Evolutionary conservation across 768 basidiomycete species (phyloP).

Genomic region (Cubamyces sp.): DNA sequence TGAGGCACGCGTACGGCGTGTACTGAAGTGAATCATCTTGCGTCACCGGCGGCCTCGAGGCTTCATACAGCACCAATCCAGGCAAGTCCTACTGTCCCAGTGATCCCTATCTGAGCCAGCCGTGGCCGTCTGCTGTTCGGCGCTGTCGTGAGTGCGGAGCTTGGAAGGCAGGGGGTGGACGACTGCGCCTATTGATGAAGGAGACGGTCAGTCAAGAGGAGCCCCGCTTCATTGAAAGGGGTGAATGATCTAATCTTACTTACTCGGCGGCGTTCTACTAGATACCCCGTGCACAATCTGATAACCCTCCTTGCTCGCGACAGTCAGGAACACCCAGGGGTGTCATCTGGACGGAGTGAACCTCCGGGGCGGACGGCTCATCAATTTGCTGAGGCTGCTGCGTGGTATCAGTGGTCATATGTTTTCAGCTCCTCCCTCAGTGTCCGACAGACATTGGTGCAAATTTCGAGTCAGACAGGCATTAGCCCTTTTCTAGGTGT

Average conservation of each 20-base stretch:
- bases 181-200: too few relatives aligned
- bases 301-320: neutral
- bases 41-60: conserved; percentile 4
- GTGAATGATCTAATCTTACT: neutral
- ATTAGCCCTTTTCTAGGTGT: conserved; percentile 6
- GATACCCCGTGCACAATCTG: neutral
- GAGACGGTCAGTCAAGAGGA: too few relatives aligned
- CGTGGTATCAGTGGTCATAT: conserved; percentile 8
- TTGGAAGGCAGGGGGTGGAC: too few relatives aligned
- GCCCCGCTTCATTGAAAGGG: too few relatives aligned
- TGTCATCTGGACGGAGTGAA: neutral
- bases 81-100: too few relatives aligned
- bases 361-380: neutral
- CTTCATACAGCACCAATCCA: neutral
- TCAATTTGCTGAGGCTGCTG: neutral
- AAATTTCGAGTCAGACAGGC: neutral
- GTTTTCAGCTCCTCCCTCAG: neutral
- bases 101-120: too few relatives aligned
- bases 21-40: neutral
- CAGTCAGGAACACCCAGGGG: conserved; percentile 6
- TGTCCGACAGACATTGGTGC: neutral
- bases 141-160: too few relatives aligned
- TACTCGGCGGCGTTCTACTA: neutral
- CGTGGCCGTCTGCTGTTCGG: too few relatives aligned
- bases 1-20: neutral